Conservation (phyloP, 352 stramenopile species). For the Phytophthora brassicae region DNA sequence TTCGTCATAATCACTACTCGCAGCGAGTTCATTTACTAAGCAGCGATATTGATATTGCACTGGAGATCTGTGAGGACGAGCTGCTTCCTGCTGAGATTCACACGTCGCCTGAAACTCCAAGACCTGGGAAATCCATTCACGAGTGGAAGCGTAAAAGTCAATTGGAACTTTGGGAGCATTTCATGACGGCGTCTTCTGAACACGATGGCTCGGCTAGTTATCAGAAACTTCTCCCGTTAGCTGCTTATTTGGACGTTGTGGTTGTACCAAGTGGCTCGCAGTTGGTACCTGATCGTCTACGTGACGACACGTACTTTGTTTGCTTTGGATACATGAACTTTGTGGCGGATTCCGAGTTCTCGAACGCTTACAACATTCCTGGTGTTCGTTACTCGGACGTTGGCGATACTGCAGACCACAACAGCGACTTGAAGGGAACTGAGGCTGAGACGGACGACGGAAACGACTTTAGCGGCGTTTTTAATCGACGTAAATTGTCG, state of each 20-base stretch:
- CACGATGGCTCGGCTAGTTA: slow-evolving; percentile 34
- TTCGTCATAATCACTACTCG: slow-evolving; percentile 53
- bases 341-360: slow-evolving; percentile 68
- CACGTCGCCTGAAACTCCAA: slow-evolving; percentile 29
- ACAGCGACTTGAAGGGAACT: background rate
- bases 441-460: slow-evolving; percentile 5
- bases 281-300: slow-evolving; percentile 39
- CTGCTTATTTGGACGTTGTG: slow-evolving; percentile 63
- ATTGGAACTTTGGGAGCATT: slow-evolving; percentile 70
- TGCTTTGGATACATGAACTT: slow-evolving; percentile 78
- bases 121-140: slow-evolving; percentile 27
- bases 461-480: slow-evolving; percentile 4
- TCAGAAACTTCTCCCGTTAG: slow-evolving; percentile 59
- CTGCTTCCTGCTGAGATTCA: slow-evolving; percentile 51
- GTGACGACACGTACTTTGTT: slow-evolving; percentile 74
- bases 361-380: slow-evolving; percentile 55
- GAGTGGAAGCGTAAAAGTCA: slow-evolving; percentile 70
- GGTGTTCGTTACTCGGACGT: slow-evolving; percentile 35
- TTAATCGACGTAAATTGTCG: slow-evolving; percentile 37
- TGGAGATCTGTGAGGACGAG: slow-evolving; percentile 70
- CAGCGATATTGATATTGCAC: slow-evolving; percentile 53
- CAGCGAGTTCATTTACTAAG: slow-evolving; percentile 49
- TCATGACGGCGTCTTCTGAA: slow-evolving; percentile 41
- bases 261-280: slow-evolving; percentile 43
- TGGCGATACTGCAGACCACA: slow-evolving; percentile 1